These are phyloP conservation scores for Kluyveromyces starmeri DNA, from an alignment of 805 yeast genomes.

Conservation along the genomic window DNA sequence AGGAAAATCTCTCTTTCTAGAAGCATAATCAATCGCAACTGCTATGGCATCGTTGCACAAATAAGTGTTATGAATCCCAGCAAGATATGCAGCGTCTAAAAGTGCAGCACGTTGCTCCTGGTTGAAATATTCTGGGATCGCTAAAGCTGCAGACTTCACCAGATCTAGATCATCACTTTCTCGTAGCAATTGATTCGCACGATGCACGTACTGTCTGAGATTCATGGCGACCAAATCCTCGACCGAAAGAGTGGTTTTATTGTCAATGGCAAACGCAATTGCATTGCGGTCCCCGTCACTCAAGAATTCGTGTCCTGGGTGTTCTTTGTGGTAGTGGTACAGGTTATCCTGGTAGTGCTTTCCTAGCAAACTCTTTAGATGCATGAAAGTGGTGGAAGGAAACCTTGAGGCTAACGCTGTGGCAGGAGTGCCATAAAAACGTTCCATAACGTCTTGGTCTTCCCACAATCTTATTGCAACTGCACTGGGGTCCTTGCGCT, in stretches of 20 bases:
- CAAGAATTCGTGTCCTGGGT: slow-evolving; percentile 51
- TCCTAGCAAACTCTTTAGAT: slow-evolving; percentile 68
- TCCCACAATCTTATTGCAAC: slow-evolving; percentile 46
- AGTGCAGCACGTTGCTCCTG: slow-evolving; percentile 62
- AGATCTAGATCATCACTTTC: slow-evolving; percentile 39
- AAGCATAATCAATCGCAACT: slow-evolving; percentile 71
- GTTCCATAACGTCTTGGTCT: slow-evolving; percentile 41
- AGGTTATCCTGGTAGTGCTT: slow-evolving; percentile 40
- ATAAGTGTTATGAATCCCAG: slow-evolving; percentile 51
- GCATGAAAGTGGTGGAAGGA: slow-evolving; percentile 60
- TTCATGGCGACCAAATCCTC: slow-evolving; percentile 87
- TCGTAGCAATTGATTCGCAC: slow-evolving; percentile 57
- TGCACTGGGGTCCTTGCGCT: slow-evolving; percentile 82
- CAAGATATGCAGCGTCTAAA: slow-evolving; percentile 60
- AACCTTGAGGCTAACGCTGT: slow-evolving; percentile 59
- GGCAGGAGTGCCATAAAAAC: slow-evolving; percentile 74
- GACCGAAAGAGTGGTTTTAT: slow-evolving; percentile 18
- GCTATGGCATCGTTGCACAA: slow-evolving; percentile 90
- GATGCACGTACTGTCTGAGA: slow-evolving; percentile 49
- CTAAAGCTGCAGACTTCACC: slow-evolving; percentile 57
- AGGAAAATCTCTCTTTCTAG: slow-evolving; percentile 20
- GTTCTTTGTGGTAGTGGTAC: slow-evolving; percentile 39
- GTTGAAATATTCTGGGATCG: slow-evolving; percentile 67
- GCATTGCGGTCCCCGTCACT: slow-evolving; percentile 41
- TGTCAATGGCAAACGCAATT: slow-evolving; percentile 45